Evolutionary conservation across 163 green algal genomes (phyloP).

Genomic region (Volvox carteri): DNA sequence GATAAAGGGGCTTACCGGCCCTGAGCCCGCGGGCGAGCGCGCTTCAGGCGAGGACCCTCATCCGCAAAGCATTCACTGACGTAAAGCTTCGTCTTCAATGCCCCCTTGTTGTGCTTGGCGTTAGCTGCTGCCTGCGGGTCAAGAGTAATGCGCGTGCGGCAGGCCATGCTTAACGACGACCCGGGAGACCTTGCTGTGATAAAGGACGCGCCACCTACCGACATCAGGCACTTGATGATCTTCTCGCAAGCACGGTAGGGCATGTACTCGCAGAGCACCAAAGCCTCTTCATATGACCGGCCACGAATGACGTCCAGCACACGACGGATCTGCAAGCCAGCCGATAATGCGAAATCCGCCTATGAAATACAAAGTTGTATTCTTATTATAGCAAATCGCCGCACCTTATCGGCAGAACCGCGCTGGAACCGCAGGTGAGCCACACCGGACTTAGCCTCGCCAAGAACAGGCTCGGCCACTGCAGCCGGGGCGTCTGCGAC

Average conservation of each 20-base stretch:
- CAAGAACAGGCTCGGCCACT: constrained; percentile 43
- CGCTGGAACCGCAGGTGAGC: constrained; percentile 74
- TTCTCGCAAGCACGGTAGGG: constrained; percentile 89
- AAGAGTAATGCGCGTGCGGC: no score
- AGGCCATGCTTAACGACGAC: no score
- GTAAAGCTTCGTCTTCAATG: constrained; percentile 90
- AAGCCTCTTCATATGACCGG: constrained; percentile 92
- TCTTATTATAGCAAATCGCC: background rate
- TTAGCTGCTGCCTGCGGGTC: constrained; percentile 93
- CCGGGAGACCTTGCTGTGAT: no score
- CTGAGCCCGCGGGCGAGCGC: constrained; percentile 88
- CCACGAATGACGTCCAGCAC: constrained; percentile 96
- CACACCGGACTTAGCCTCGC: constrained; percentile 60
- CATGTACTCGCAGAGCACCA: constrained; percentile 96
- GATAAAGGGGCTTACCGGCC: constrained; percentile 87
- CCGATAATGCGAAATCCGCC: background rate
- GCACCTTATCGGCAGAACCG: constrained; percentile 75
- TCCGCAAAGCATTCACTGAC: constrained; percentile 91
- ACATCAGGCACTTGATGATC: constrained; percentile 89
- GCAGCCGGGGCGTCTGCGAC: constrained; percentile 34
- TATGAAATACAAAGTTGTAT: background rate
- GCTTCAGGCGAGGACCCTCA: constrained; percentile 88
- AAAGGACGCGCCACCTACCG: constrained; percentile 62
- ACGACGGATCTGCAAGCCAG: constrained; percentile 83
- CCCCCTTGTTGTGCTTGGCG: constrained; percentile 94